These are phyloP conservation scores for Galeopsis tetrahit DNA, from an alignment of 257 asterid genomes.

Conservation along the genomic window DNA sequence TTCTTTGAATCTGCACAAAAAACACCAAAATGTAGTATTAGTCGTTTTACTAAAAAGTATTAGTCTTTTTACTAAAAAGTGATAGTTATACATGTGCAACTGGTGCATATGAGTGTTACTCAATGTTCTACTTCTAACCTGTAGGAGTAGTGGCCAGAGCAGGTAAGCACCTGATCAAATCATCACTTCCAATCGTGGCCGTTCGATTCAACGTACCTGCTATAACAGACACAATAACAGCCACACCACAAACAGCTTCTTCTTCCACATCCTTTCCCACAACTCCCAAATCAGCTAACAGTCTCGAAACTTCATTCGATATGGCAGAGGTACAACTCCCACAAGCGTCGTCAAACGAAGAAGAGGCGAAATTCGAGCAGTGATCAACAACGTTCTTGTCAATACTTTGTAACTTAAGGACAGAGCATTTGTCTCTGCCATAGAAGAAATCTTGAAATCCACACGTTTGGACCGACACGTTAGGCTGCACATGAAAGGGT, in stretches of 20 bases:
- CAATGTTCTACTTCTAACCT: background rate
- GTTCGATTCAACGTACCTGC: conserved; percentile 37
- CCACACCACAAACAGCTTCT: conserved; percentile 49
- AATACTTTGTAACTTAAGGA: conserved; percentile 29
- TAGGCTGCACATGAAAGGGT: conserved; percentile 46
- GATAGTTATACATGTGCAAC: too few relatives aligned
- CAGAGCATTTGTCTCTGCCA: conserved; percentile 48
- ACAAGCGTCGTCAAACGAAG: conserved; percentile 52
- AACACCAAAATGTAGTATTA: background rate
- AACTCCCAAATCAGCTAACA: conserved; percentile 23
- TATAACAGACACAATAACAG: conserved; percentile 46
- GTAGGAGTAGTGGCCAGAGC: background rate
- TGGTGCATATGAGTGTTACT: too few relatives aligned
- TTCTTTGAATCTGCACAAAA: conserved; percentile 45
- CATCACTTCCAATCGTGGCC: conserved; percentile 29
- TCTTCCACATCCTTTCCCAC: conserved; percentile 34
- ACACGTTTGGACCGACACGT: conserved; percentile 50
- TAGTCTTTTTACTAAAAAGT: too few relatives aligned
- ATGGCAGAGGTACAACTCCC: conserved; percentile 48
- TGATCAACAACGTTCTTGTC: conserved; percentile 23
- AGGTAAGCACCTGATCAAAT: conserved; percentile 31
- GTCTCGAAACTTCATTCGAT: conserved; percentile 21
- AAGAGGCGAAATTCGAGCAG: conserved; percentile 49
- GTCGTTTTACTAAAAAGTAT: background rate
- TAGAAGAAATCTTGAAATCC: conserved; percentile 47